Evolutionary conservation across 805 yeast species (phyloP).

Genomic region (Saccharomycopsis sp.): DNA sequence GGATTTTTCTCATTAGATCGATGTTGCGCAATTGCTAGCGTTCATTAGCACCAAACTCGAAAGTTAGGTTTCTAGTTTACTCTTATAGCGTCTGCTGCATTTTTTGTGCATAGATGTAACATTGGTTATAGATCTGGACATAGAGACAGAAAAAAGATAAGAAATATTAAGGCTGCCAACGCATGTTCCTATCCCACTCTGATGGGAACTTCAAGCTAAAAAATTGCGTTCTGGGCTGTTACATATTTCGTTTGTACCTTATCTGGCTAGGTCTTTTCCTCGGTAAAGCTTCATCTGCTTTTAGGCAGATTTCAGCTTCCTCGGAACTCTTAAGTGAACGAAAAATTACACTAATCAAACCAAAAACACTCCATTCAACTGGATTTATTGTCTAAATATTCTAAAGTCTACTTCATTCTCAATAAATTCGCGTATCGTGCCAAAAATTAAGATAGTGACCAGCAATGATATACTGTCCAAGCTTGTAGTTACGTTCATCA

Average conservation of each 20-base stretch:
- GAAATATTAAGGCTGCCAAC: no score
- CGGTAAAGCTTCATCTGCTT: not conserved
- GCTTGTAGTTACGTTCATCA: no score
- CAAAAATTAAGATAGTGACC: no score
- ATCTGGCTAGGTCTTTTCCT: not conserved
- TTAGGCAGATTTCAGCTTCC: not conserved
- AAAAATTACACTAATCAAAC: no score
- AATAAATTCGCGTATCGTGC: no score
- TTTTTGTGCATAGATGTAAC: not conserved
- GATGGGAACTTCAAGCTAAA: not conserved
- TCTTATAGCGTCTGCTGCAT: not conserved
- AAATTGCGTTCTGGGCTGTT: no score
- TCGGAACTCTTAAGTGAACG: not conserved
- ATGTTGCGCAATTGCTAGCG: not conserved
- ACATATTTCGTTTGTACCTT: no score
- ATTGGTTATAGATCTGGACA: not conserved
- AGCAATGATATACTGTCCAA: no score
- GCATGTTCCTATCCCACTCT: not conserved
- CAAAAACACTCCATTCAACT: no score
- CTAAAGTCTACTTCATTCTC: no score
- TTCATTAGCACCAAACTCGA: not conserved
- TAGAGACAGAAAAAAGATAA: no score
- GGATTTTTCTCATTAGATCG: not conserved
- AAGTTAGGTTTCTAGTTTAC: not conserved
- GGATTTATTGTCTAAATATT: no score